Evolutionary conservation across 2,329 filamentous ascomycete species (phyloP), one percentile per base, ranked within the genome.

Genomic region (Colletotrichum paranaense): DNA sequence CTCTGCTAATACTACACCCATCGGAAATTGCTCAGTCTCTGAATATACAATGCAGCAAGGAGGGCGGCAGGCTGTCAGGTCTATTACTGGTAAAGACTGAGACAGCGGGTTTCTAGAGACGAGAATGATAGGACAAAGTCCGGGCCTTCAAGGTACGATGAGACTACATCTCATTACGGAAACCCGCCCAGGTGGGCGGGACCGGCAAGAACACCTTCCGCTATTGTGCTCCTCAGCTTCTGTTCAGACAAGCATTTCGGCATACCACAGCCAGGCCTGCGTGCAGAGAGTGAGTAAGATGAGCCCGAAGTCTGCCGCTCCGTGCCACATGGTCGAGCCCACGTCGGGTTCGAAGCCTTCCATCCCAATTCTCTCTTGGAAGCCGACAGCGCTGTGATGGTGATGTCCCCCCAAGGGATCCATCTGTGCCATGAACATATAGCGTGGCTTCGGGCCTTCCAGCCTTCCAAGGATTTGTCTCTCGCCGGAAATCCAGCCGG

Each of bases 401-500:
- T 65, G 5, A 67, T 77, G 9, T 91, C 91, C 78, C 83, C 91
- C 26, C 77, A 80, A 8, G 85, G 86, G 2, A 35, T 35, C 93
- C 77, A 81, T 89, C 71, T 78, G 82, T 1, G 78, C 91, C 26
- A 86, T 92, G 78, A 82, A 88, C 26, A 75, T 85, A 2, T 52
- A 84, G 76, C 82, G 85, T 76, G 77, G 82, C 79, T 73, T 70
- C 80, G 2, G 66, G 77, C 38, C 82, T 80, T 0, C 83, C 87
- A 0, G 78, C 89, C 1, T 80, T 85, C 1, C 88, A 90, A 75
- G 82, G 87, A 67, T 85, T 93, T 77, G 88, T 93, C 1, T 91
- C 92, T 0, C 91, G 91, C 0, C 93, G 91, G 0, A 86, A 5
- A 35, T 35, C 12, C 32, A 35, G 32, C 1, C 9, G 11, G 9